These are phyloP conservation scores for Pholiota conissans DNA, from an alignment of 768 basidiomycete species.

Conservation along the genomic window DNA sequence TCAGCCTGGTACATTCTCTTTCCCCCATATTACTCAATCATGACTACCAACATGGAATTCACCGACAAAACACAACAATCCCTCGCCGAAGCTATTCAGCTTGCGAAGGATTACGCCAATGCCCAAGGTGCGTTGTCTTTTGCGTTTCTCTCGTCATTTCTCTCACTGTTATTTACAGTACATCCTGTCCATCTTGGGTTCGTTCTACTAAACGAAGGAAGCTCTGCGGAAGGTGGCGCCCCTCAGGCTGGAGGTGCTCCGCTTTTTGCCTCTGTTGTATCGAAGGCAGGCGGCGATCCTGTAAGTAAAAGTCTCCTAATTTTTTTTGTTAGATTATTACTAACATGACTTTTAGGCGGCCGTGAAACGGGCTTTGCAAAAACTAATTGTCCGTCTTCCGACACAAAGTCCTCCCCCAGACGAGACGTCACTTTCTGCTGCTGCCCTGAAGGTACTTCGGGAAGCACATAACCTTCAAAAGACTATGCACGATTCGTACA, in stretches of 20 bases:
- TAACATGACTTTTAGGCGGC: conserved; percentile 35
- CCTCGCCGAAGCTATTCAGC: conserved; percentile 69
- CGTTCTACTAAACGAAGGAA: conserved; percentile 73
- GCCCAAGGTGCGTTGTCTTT: conserved; percentile 59
- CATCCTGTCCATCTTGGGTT: conserved; percentile 83
- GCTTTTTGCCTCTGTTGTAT: conserved; percentile 76
- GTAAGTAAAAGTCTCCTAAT: conserved; percentile 40
- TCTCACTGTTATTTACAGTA: conserved; percentile 41
- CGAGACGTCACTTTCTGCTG: conserved; percentile 63
- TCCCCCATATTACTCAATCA: conserved; percentile 23
- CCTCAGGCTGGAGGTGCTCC: conserved; percentile 40
- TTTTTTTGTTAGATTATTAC: conserved; percentile 1
- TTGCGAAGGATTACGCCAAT: conserved; percentile 83
- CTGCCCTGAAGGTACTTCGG: conserved; percentile 61
- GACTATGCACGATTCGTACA: conserved; percentile 87
- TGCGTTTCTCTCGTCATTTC: background rate
- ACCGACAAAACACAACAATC: conserved; percentile 82
- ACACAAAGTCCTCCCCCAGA: conserved; percentile 84
- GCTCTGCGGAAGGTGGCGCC: conserved; percentile 34
- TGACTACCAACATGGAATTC: conserved; percentile 69
- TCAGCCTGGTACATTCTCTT: background rate
- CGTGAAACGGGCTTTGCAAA: conserved; percentile 74
- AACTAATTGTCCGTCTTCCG: conserved; percentile 78
- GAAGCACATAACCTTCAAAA: conserved; percentile 80
- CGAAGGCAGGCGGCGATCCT: conserved; percentile 83